Evolutionary conservation across 208 protist genomes (phyloP).

Genomic region (Crithidia bombi): DNA sequence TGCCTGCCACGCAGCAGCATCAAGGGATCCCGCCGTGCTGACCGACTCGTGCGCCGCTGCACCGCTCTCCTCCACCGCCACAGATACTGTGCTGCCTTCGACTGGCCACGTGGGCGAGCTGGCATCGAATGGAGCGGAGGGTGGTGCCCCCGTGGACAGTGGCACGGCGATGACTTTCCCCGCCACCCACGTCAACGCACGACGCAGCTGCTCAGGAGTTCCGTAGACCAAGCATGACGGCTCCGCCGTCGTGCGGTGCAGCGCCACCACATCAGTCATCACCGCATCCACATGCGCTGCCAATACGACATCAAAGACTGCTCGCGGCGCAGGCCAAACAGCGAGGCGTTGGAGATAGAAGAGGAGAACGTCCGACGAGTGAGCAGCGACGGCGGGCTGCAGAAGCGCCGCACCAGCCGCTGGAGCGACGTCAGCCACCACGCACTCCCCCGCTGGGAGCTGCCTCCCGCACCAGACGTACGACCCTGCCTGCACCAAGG

Average conservation of each 20-base stretch:
- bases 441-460: neutral
- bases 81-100: too few species aligned
- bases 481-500: conserved; percentile 5
- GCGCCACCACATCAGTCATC: neutral
- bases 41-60: neutral
- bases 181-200: conserved; percentile 28
- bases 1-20: conserved; percentile 1
- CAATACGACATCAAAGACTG: conserved; percentile 17
- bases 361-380: neutral
- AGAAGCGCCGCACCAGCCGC: neutral
- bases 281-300: conserved; percentile 27
- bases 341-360: conserved; percentile 11
- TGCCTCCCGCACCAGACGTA: neutral
- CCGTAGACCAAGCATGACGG: conserved; percentile 21
- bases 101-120: too few species aligned
- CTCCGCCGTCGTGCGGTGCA: conserved; percentile 23
- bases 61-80: neutral
- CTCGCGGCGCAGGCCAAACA: neutral
- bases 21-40: neutral
- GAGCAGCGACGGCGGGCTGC: neutral
- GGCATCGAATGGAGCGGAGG: neutral
- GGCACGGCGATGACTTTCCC: conserved; percentile 7
- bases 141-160: neutral
- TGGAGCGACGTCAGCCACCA: neutral
- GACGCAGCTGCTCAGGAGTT: conserved; percentile 27